Base-by-base conservation (phyloP, 345 rosid genomes). In the Boechera divaricarpa region DNA sequence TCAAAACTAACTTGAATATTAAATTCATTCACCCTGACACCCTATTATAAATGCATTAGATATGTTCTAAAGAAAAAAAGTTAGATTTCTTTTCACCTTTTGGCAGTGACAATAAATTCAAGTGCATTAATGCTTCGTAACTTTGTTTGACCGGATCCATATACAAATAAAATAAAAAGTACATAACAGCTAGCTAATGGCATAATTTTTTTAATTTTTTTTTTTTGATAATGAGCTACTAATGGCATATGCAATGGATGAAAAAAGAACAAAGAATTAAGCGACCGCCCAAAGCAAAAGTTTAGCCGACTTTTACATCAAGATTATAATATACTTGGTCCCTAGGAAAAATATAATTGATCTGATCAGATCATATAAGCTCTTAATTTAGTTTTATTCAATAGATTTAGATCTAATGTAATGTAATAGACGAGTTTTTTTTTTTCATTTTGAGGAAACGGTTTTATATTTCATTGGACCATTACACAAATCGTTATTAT, bases 61-160 rank as follows among this genome's bases (percentile, higher is more conserved):
- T 70, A 54, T 51, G 26, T 10, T 38, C 7, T 44, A 41, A 24
- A 15, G 35, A 5, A 15, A 63, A 63, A 57, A 55, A 39, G 41
- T 36, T 36, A 36, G 47, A 48, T 28, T 29, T 26, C 13, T 29
- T 28, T 59, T 21, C 44, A 18, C 10, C 41, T 64, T 77, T 78
- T 71, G 62, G 63, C 77, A 65, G 77, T 48, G 56, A 62, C 69
- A 65, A 58, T 72, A 58, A 66, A 41, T 49, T 71, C 51, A 65
- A 47, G 39, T 72, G 31, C 71, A 77, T 72, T 66, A 58, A 78
- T 58, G 63, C 33, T 11, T 58, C 68, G 13, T 58, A 67, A 58
- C 69, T 33, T 72, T 59, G 73, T 78, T 78, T 78, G 81, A 78
- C 81, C 73, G 73, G 73, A 78, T 78, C 76, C 31, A 77, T 61